These are phyloP conservation scores for Globisporangium rhizosaccharum DNA, from an alignment of 352 stramenopile species.

Conservation along the genomic window DNA sequence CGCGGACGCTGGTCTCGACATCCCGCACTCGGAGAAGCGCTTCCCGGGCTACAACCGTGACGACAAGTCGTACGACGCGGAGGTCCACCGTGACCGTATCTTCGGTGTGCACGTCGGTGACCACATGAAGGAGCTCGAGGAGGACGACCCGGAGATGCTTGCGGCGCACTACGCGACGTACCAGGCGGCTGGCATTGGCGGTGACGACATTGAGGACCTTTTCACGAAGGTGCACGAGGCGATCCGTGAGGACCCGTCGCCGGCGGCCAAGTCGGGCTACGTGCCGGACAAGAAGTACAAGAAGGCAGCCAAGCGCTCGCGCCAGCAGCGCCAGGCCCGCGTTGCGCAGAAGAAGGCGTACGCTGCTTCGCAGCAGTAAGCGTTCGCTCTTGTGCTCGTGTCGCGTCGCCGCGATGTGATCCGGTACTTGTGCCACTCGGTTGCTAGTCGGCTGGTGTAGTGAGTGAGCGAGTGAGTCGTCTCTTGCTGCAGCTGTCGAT, in stretches of 20 bases:
- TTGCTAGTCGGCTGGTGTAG: not conserved
- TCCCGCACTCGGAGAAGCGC: conserved; percentile 98
- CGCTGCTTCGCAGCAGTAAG: conserved; percentile 54
- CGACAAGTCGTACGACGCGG: conserved; percentile 98
- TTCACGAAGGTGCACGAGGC: conserved; percentile 95
- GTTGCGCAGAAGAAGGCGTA: conserved; percentile 97
- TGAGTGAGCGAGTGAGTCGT: too few relatives aligned
- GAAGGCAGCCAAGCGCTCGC: conserved; percentile 89
- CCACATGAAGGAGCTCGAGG: conserved; percentile 99
- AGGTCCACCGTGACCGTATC: conserved; percentile 97
- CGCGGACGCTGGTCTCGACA: conserved; percentile 97
- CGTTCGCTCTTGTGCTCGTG: not conserved
- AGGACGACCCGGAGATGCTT: conserved; percentile 99
- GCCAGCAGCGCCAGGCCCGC: conserved; percentile 92
- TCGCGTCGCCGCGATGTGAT: not conserved
- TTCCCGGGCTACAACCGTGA: conserved; percentile 99
- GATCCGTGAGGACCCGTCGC: conserved; percentile 95
- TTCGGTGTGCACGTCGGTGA: conserved; percentile 97
- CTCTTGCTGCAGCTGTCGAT: not conserved
- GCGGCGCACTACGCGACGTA: conserved; percentile 96
- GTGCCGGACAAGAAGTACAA: conserved; percentile 94
- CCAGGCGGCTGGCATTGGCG: conserved; percentile 89
- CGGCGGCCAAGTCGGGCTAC: conserved; percentile 90
- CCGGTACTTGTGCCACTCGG: not conserved
- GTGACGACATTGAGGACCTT: conserved; percentile 90